Base-by-base conservation (phyloP, 208 protist genomes). In the Leishmania guyanensis region DNA sequence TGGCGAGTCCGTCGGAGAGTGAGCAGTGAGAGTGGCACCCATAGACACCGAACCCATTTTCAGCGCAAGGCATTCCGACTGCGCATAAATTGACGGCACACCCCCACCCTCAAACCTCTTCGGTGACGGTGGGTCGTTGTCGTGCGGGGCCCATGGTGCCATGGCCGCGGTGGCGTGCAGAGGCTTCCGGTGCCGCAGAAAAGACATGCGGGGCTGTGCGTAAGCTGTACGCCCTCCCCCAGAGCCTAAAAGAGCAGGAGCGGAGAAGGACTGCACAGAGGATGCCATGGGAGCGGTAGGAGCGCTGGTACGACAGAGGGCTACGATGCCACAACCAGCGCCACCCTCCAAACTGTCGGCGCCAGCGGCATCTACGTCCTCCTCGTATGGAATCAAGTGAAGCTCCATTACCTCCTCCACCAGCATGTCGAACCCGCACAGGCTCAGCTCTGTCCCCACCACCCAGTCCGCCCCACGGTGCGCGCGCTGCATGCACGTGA, bases 401-500 rank as follows among this genome's bases (percentile, higher is more conserved):
- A 97, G 88, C 58, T 88, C 84, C 80, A 93, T 88, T 9, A 87
- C 85, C 73, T 94, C 87, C 73, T 89, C 84, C 51, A 97, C 88
- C 66, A 92, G 85, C 26, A 95, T 86, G 29, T 75, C 54, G 76
- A 89, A 97, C 48, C 64, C 75, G 33, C 79, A 82, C 0, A 97
- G 5, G 29, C 29, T 62, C 51, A 95, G 65, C 86, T 94, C 87
- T 65, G 89, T 87, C 5, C 90, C 90, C 17, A 66, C 50, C 22
- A 65, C 36, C 92, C 93, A 97, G 51, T 72, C 85, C 4, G 84
- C 83, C 43, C 93, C 93, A 14, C 89, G 78, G 0, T 81, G 84
- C 8, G 93, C 93, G 14, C 39, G 56, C 60, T 90, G 77, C 93
- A 97, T 95, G 50, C 72, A 43, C 1, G 81, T 36, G 39, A 89